Conservation (phyloP, 176 grass and related monocot species). For the Avena eriantha region DNA sequence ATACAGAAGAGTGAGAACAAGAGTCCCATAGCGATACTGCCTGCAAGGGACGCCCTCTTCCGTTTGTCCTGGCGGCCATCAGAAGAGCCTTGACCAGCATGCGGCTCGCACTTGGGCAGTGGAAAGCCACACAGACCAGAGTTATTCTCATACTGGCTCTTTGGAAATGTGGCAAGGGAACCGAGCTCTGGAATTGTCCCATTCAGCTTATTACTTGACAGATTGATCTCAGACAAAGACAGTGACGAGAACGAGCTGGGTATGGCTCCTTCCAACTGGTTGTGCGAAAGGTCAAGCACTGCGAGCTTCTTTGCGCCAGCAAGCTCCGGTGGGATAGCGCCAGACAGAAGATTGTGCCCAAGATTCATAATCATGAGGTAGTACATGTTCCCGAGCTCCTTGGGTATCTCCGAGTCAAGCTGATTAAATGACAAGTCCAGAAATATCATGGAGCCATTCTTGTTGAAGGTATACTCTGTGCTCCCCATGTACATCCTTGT, state of each 20-base stretch:
- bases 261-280: constrained; percentile 77
- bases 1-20: constrained; percentile 82
- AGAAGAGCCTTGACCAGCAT: constrained; percentile 34
- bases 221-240: constrained; percentile 83
- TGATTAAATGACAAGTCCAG: constrained; percentile 93
- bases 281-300: constrained; percentile 87
- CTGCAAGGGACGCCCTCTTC: constrained; percentile 63
- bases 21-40: constrained; percentile 77
- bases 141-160: constrained; percentile 76
- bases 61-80: constrained; percentile 50
- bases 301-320: constrained; percentile 62
- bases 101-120: constrained; percentile 24
- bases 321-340: constrained; percentile 64
- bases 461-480: constrained; percentile 82
- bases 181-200: constrained; percentile 86
- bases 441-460: constrained; percentile 98
- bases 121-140: constrained; percentile 76
- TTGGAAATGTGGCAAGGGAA: constrained; percentile 80
- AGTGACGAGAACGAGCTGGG: constrained; percentile 73
- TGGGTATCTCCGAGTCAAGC: constrained; percentile 67
- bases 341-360: constrained; percentile 79
- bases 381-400: constrained; percentile 81
- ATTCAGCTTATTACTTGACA: constrained; percentile 88
- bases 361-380: constrained; percentile 98
- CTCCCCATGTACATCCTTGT: constrained; percentile 88